Conservation (phyloP, 2,329 filamentous ascomycete genomes). For the Hypoxylon sp. region DNA sequence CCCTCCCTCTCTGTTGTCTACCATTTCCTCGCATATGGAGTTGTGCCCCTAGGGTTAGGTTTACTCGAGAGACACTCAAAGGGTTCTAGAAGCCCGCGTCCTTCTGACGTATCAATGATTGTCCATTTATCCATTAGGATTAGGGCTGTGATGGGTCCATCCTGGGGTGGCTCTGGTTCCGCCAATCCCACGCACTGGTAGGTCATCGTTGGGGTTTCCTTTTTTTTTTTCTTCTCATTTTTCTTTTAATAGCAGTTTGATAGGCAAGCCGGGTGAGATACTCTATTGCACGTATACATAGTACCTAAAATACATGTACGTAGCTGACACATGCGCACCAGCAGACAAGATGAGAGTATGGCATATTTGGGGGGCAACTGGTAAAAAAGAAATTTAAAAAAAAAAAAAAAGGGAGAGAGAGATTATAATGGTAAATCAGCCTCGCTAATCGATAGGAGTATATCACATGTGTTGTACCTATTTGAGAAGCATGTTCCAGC, state of each 20-base stretch:
- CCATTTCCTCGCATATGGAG: too few species aligned
- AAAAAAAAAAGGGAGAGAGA: neutral
- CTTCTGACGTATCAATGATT: constrained; percentile 28
- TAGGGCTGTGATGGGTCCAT: constrained; percentile 22
- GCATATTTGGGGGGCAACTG: neutral
- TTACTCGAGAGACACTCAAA: neutral
- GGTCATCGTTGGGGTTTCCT: constrained; percentile 12
- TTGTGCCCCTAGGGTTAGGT: too few species aligned
- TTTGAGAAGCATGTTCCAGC: neutral
- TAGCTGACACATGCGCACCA: too few species aligned
- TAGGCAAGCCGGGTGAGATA: too few species aligned
- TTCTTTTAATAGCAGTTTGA: too few species aligned
- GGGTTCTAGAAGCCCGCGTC: constrained; percentile 11
- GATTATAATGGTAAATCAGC: neutral
- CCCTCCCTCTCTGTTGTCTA: neutral
- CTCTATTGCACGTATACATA: too few species aligned
- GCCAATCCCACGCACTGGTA: constrained; percentile 11
- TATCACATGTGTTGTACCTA: neutral
- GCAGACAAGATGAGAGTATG: neutral
- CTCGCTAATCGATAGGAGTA: neutral
- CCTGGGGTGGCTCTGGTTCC: constrained; percentile 16
- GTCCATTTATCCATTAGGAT: constrained; percentile 11
- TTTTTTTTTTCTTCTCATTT: too few species aligned
- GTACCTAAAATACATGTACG: too few species aligned
- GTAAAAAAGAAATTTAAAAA: too few species aligned